A percentile compares a stretch with the other conserved stretches of the same genome.
phyloP scores from a whole-genome alignment of 2,329 filamentous ascomycete genomes.

The Trichophyton schoenleinii region DNA sequence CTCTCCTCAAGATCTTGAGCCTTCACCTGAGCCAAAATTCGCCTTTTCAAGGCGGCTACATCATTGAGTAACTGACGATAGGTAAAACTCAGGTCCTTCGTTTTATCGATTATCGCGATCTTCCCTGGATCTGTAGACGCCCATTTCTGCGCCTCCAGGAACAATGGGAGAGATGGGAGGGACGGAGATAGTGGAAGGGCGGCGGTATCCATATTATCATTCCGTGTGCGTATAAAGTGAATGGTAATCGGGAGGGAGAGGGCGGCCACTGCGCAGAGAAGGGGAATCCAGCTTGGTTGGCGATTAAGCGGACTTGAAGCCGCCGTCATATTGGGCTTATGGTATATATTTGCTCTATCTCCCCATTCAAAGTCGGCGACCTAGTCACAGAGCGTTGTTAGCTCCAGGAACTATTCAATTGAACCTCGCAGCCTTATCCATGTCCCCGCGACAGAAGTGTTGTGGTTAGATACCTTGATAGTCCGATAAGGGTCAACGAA shows the following conservation, averaged over 20 bases:
- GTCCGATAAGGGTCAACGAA: neutral
- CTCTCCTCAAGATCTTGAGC: constrained; percentile 25
- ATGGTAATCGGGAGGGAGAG: constrained; percentile 2
- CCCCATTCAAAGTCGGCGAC: neutral
- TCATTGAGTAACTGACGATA: constrained; percentile 31
- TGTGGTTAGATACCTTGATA: neutral
- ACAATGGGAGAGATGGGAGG: constrained; percentile 30
- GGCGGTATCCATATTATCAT: neutral
- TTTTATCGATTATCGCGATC: constrained; percentile 28
- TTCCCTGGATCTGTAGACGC: constrained; percentile 23
- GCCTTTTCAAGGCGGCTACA: constrained; percentile 24
- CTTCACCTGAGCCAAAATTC: constrained; percentile 23
- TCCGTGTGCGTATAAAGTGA: constrained; percentile 2
- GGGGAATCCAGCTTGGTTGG: constrained; percentile 1
- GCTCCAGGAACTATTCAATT: neutral
- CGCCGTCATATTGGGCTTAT: neutral
- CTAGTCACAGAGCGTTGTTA: neutral
- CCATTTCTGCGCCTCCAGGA: constrained; percentile 27
- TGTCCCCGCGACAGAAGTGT: neutral
- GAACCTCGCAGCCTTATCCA: neutral
- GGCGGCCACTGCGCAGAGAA: neutral
- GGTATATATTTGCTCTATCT: neutral
- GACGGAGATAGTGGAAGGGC: constrained; percentile 13
- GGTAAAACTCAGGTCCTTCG: constrained; percentile 29
- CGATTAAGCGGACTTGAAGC: neutral